Conservation (phyloP, 1,284 basidiomycete genomes). For the Phellinidium pouzarii region DNA sequence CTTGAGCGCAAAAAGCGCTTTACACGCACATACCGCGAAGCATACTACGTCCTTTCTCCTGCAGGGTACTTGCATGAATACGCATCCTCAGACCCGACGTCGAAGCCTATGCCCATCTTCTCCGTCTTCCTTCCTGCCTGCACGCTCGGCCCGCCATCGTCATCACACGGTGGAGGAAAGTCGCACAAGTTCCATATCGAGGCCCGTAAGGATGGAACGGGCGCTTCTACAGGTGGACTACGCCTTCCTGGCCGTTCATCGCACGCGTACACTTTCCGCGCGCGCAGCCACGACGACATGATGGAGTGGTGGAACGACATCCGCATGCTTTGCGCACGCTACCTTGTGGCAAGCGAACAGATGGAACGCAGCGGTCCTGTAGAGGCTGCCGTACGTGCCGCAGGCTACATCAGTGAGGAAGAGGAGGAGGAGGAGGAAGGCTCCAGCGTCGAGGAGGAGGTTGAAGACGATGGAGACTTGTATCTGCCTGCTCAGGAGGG, state of each 20-base stretch:
- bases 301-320: slow-evolving; percentile 99
- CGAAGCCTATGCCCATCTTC: slow-evolving; percentile 69
- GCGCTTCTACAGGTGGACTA: slow-evolving; percentile 41
- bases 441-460: slow-evolving; percentile 70
- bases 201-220: slow-evolving; percentile 79
- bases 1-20: slow-evolving; percentile 97
- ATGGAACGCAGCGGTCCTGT: slow-evolving; percentile 93
- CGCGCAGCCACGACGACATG: slow-evolving; percentile 91
- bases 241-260: slow-evolving; percentile 36
- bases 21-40: slow-evolving; percentile 84
- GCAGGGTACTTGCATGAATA: slow-evolving; percentile 96
- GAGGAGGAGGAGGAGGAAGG: slow-evolving; percentile 66
- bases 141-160: slow-evolving; percentile 91
- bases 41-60: slow-evolving; percentile 91
- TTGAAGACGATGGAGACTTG: slow-evolving; percentile 50
- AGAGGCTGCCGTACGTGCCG: slow-evolving; percentile 85
- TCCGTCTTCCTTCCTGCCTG: slow-evolving; percentile 92
- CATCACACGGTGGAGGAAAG: slow-evolving; percentile 45
- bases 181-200: slow-evolving; percentile 99
- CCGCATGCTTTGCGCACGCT: slow-evolving; percentile 92
- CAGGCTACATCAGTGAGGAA: slow-evolving; percentile 78
- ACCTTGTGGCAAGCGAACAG: slow-evolving; percentile 90
- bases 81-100: slow-evolving; percentile 70
- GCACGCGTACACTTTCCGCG: slow-evolving; percentile 88
- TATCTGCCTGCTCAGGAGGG: slow-evolving; percentile 28